Conservation (phyloP, 1,284 basidiomycete species). For the Meira miltonrushii region DNA sequence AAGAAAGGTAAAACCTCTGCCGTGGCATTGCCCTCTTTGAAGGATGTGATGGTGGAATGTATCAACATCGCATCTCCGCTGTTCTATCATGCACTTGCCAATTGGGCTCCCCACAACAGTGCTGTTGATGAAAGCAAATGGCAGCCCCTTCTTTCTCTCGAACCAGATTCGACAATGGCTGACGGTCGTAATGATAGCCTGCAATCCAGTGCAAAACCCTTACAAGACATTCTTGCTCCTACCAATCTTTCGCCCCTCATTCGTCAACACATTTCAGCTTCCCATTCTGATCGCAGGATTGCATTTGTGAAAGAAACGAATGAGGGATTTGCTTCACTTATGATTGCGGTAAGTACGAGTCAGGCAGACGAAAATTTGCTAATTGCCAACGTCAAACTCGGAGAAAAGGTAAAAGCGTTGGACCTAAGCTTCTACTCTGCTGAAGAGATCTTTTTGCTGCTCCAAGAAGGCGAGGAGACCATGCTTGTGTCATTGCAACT, state of each 20-base stretch:
- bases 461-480: neutral
- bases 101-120: neutral
- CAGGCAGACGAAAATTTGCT: too few relatives aligned
- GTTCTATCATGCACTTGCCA: neutral
- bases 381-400: neutral
- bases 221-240: too few relatives aligned
- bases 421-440: slow-evolving; percentile 1
- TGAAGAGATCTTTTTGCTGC: neutral
- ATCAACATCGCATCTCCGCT: neutral
- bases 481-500: neutral
- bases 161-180: neutral
- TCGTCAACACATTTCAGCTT: too few relatives aligned
- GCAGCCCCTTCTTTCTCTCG: neutral
- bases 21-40: too few relatives aligned
- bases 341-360: too few relatives aligned
- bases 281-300: too few relatives aligned
- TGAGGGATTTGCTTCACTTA: too few relatives aligned
- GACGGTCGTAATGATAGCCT: neutral
- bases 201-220: neutral
- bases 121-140: neutral
- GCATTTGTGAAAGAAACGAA: too few relatives aligned
- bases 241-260: too few relatives aligned
- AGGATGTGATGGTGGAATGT: too few relatives aligned
- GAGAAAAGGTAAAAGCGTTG: neutral
- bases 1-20: too few relatives aligned